Base-by-base conservation (phyloP, 2,329 filamentous ascomycete species). In the Hypoxylon sp. region DNA sequence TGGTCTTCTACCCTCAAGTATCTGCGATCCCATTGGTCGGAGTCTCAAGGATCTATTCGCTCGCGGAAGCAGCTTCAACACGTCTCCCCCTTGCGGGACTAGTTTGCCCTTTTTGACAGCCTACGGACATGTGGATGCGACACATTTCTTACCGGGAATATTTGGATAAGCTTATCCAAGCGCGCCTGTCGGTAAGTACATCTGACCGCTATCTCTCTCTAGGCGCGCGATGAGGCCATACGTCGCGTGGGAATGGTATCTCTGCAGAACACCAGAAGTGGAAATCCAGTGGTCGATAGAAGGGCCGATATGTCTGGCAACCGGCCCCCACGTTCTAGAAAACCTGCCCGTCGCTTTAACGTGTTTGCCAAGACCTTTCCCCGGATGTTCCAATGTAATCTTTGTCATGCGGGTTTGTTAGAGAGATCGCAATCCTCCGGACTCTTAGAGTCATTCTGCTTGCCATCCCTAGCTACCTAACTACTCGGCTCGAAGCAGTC, bases 111-210 rank as follows among this genome's bases (percentile, higher is more conserved):
- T 58, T 22, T 60, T 56, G 44, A 55, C 48, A 66, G 54, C 60
- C 63, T 62, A 37, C 68, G 65, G 62, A 53, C 66, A 30, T 69
- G 63, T 71, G 66, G 69, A 69, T 69, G 63, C 66, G 44, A 66
- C 63, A 55, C 49, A 58, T 61, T 66, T 50, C 51, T 22, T 71
- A 49, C 60, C 61, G 63, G 60, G 25, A 31, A 57, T 58, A 48
- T 56, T 62, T 51, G 59, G 66, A 50, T 44, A 44, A 60, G 56
- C 63, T 66, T 69, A 53, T 64, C 63, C 56, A 66, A 61, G 56
- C 61, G 59, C 55, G 63, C 27, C 57, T 70, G 64, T 70, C 68
- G 68, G 68, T 63, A 70, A 61, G 58, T 64, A 22, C 48, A n/a
- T 65, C 62, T 68, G 37, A 37, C 58, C 30, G 54, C 58, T 22